Percentiles rank a stretch among this genome's conserved stretches.
Conservation (phyloP, 371 early-diverging fungal species). For the Fennellomyces sp. region DNA sequence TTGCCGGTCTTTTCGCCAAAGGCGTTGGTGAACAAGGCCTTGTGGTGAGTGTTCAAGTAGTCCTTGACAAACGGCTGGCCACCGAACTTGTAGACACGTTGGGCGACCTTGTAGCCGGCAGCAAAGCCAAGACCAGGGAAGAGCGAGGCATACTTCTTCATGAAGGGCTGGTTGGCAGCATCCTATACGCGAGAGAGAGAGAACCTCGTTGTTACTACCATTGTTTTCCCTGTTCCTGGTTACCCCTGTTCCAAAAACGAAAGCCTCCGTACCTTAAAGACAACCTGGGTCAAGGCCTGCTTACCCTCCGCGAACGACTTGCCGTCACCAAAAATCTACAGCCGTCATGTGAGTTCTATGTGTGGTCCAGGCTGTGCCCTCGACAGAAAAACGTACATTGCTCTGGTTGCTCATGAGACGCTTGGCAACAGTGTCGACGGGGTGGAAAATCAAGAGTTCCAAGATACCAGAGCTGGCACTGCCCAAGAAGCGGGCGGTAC, state of each 20-base stretch:
- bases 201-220: no score
- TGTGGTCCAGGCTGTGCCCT: no score
- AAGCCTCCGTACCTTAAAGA: constrained; percentile 73
- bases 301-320: constrained; percentile 62
- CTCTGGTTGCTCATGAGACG: constrained; percentile 94
- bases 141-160: constrained; percentile 88
- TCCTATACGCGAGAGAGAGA: constrained; percentile 56
- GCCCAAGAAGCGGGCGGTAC: constrained; percentile 85
- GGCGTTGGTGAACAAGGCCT: constrained; percentile 66
- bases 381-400: constrained; percentile 65
- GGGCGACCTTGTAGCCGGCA: constrained; percentile 94
- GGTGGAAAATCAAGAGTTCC: constrained; percentile 96
- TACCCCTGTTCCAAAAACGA: background rate
- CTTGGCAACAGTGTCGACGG: constrained; percentile 98
- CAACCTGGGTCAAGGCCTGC: constrained; percentile 67
- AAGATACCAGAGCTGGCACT: constrained; percentile 92
- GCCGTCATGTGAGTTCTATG: background rate
- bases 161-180: constrained; percentile 69
- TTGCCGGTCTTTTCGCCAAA: constrained; percentile 96
- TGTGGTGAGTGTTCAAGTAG: constrained; percentile 84
- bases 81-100: constrained; percentile 97
- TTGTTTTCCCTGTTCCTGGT: background rate
- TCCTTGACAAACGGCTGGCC: constrained; percentile 97
- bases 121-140: constrained; percentile 98
- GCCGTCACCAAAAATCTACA: constrained; percentile 66